Evolutionary conservation across 2,329 filamentous ascomycete species (phyloP).

Genomic region (Xylaria hypoxylon): DNA sequence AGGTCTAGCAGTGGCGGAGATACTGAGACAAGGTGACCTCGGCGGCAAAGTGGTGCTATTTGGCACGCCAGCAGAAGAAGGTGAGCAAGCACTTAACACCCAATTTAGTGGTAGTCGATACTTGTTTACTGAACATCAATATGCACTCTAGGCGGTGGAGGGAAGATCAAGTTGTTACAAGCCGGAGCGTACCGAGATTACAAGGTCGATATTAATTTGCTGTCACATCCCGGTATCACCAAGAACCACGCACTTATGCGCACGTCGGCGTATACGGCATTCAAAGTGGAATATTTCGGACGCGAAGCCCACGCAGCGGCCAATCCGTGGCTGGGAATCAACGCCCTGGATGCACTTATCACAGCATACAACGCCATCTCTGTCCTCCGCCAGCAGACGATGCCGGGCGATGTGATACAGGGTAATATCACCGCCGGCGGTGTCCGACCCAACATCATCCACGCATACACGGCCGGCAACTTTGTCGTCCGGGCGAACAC

Average conservation of each 20-base stretch:
- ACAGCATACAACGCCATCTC: slow-evolving; percentile 61
- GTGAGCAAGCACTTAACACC: slow-evolving; percentile 38
- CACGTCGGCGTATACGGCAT: slow-evolving; percentile 62
- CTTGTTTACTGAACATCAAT: slow-evolving; percentile 21
- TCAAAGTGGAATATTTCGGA: slow-evolving; percentile 65
- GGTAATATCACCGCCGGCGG: slow-evolving; percentile 66
- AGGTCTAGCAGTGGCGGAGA: slow-evolving; percentile 59
- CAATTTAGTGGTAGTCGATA: not conserved
- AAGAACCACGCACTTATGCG: slow-evolving; percentile 61
- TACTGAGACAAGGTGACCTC: slow-evolving; percentile 56
- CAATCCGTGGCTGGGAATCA: slow-evolving; percentile 69
- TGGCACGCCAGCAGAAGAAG: slow-evolving; percentile 67
- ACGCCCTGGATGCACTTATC: slow-evolving; percentile 69
- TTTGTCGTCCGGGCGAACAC: slow-evolving; percentile 50
- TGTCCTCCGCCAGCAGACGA: slow-evolving; percentile 66
- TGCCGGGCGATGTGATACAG: slow-evolving; percentile 62
- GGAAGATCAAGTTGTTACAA: slow-evolving; percentile 60
- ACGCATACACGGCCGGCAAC: slow-evolving; percentile 56
- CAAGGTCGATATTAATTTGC: slow-evolving; percentile 54
- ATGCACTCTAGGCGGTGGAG: slow-evolving; percentile 55
- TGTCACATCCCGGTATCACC: slow-evolving; percentile 58
- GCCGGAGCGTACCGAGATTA: slow-evolving; percentile 58
- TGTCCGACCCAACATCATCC: slow-evolving; percentile 67
- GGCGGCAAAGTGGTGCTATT: slow-evolving; percentile 60
- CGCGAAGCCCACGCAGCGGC: slow-evolving; percentile 67